Conservation (phyloP, 2,329 filamentous ascomycete genomes). For the Trichophyton verrucosum region DNA sequence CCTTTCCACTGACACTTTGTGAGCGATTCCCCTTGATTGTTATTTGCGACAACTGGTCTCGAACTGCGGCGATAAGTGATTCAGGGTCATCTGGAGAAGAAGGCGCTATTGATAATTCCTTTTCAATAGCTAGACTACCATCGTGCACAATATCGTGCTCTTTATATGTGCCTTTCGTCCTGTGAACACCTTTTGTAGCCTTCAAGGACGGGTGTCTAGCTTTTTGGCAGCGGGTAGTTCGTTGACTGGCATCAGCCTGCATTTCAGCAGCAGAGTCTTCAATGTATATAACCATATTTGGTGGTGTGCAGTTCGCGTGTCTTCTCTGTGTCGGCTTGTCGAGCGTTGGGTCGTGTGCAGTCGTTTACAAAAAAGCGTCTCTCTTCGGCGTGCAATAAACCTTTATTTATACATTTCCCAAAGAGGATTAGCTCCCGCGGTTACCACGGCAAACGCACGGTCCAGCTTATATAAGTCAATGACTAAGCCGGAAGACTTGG, state of each 20-base stretch:
- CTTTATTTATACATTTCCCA: conserved; percentile 9
- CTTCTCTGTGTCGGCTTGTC: background rate
- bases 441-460: conserved; percentile 3
- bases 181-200: background rate
- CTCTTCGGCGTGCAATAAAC: conserved; percentile 2
- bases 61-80: background rate
- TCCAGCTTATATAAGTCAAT: background rate
- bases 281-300: background rate
- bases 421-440: background rate
- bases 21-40: background rate
- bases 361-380: background rate
- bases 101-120: background rate
- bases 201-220: background rate
- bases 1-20: background rate
- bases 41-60: background rate
- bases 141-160: background rate
- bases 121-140: too few relatives aligned
- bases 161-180: background rate
- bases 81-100: background rate
- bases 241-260: background rate
- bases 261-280: background rate
- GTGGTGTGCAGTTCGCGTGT: background rate
- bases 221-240: background rate
- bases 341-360: background rate
- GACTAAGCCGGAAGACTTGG: background rate